phyloP scores from a whole-genome alignment of 306 rosid genomes.

The Vicia sativa region DNA sequence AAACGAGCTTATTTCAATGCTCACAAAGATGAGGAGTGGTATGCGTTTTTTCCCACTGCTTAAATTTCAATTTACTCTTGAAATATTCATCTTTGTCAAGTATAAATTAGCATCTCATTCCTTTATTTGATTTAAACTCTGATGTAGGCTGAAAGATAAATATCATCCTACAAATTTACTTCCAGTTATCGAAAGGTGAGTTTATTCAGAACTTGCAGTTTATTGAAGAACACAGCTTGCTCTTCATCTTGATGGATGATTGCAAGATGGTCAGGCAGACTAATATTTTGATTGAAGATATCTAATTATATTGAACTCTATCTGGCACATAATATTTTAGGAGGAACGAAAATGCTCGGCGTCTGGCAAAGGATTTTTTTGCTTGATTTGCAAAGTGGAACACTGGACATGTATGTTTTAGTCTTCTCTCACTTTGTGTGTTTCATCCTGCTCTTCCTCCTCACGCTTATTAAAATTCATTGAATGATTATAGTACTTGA shows the following conservation, averaged over 20 bases:
- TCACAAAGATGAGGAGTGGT: constrained; percentile 97
- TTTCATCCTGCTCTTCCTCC: constrained; percentile 8
- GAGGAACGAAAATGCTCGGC: constrained; percentile 94
- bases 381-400: constrained; percentile 95
- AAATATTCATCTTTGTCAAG: constrained; percentile 2
- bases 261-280: background rate
- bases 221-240: constrained; percentile 8
- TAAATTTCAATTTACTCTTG: constrained; percentile 26
- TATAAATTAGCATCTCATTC: constrained; percentile 25
- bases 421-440: background rate
- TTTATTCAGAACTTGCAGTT: constrained; percentile 21
- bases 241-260: constrained; percentile 28
- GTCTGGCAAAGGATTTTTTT: constrained; percentile 77
- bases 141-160: constrained; percentile 87
- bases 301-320: constrained; percentile 22
- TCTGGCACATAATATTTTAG: constrained; percentile 50
- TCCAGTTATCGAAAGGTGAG: constrained; percentile 86
- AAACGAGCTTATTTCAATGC: constrained; percentile 84
- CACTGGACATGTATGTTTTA: constrained; percentile 72
- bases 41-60: constrained; percentile 24
- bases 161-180: constrained; percentile 96
- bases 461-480: constrained; percentile 17
- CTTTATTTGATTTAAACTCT: constrained; percentile 36
- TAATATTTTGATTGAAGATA: constrained; percentile 21
- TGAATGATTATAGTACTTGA: constrained; percentile 24